Evolutionary conservation across 352 stramenopile genomes (phyloP).

Genomic region (Phytopythium mirpurense): DNA sequence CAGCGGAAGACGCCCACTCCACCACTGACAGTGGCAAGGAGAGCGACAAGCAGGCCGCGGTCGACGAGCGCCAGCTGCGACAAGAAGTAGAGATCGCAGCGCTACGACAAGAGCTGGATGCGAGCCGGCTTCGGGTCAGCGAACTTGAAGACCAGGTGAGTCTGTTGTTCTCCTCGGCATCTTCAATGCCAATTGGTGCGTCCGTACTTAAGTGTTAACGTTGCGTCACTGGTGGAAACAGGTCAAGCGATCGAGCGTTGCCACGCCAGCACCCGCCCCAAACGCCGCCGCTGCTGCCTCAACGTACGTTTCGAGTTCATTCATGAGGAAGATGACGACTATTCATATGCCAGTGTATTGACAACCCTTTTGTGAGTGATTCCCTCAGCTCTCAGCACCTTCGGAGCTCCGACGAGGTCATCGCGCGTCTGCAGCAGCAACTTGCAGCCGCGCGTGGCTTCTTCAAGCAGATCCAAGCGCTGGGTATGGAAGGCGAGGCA

Average conservation of each 20-base stretch:
- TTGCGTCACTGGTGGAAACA: no score
- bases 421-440: conserved; percentile 2
- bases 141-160: conserved; percentile 2
- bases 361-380: no score
- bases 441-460: not conserved
- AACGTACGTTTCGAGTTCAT: not conserved
- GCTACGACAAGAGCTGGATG: conserved; percentile 1
- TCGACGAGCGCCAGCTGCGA: conserved; percentile 2
- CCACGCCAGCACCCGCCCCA: not conserved
- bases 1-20: not conserved
- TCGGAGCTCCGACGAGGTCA: not conserved
- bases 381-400: no score
- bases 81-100: not conserved
- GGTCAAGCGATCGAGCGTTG: not conserved
- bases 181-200: no score
- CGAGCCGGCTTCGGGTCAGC: not conserved
- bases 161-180: no score
- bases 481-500: not conserved
- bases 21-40: not conserved
- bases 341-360: no score
- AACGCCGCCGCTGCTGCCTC: not conserved
- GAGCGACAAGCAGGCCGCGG: conserved; percentile 7
- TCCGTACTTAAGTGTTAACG: no score
- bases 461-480: conserved; percentile 4
- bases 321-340: not conserved